phyloP scores from a whole-genome alignment of 495 filamentous ascomycete genomes.

The Aspergillus cavernicola region DNA sequence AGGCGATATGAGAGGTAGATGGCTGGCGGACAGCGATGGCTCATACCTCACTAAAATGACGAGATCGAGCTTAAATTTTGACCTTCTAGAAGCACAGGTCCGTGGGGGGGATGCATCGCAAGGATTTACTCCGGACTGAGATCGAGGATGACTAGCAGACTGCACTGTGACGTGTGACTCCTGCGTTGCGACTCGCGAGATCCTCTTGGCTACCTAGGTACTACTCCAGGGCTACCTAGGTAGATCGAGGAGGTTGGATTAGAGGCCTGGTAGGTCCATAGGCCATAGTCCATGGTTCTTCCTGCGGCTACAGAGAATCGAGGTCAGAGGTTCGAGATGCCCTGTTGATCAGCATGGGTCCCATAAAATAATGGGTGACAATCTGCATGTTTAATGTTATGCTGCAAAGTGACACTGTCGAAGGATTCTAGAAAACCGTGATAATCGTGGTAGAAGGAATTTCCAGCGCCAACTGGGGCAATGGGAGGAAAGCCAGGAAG shows the following conservation, averaged over 20 bases:
- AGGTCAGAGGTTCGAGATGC: no score
- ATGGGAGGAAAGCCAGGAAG: not conserved
- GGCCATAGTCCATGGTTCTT: no score
- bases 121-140: not conserved
- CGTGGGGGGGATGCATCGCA: not conserved
- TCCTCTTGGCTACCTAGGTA: no score
- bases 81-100: not conserved
- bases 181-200: no score
- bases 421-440: not conserved
- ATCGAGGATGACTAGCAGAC: not conserved
- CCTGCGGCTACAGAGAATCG: no score
- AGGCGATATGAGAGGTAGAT: not conserved
- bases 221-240: no score
- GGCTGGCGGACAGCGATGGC: constrained; percentile 3
- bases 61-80: not conserved
- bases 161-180: not conserved
- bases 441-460: not conserved
- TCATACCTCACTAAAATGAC: constrained; percentile 12
- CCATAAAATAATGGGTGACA: not conserved
- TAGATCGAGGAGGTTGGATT: no score
- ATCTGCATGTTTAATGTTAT: no score
- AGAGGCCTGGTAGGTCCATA: no score
- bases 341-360: not conserved
- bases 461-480: not conserved
- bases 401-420: not conserved